Percentiles rank a stretch among this genome's conserved stretches.
These are phyloP conservation scores for Aspergillus taichungensis DNA, from an alignment of 495 filamentous ascomycete genomes.

Conservation along the genomic window DNA sequence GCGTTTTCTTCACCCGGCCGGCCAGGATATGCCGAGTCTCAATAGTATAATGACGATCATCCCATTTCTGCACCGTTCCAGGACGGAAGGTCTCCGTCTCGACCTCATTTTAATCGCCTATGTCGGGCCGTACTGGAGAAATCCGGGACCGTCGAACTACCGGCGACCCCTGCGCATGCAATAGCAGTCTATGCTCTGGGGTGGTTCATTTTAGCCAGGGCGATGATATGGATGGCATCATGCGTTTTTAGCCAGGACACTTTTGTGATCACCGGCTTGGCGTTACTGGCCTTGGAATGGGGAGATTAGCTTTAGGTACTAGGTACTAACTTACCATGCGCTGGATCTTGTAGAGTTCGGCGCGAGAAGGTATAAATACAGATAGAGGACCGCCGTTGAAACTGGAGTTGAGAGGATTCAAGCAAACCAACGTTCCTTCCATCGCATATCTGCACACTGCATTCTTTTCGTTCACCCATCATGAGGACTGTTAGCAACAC, in stretches of 20 bases:
- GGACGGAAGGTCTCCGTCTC: slow-evolving; percentile 7
- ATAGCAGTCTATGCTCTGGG: too few relatives aligned
- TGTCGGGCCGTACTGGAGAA: neutral
- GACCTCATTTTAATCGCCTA: neutral
- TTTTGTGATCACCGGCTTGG: neutral
- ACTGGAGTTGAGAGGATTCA: neutral
- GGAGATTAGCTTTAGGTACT: too few relatives aligned
- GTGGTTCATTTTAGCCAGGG: too few relatives aligned
- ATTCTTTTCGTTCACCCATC: neutral
- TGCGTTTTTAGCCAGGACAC: too few relatives aligned
- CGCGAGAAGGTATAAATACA: too few relatives aligned
- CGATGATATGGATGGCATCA: too few relatives aligned
- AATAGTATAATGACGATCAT: slow-evolving; percentile 7
- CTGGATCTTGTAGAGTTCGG: too few relatives aligned
- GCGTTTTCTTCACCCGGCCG: too few relatives aligned
- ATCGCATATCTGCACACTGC: neutral
- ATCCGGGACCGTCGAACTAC: neutral
- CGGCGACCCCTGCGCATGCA: too few relatives aligned
- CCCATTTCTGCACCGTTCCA: slow-evolving; percentile 6
- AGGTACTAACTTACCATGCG: too few relatives aligned
- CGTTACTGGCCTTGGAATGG: neutral
- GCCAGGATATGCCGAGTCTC: too few relatives aligned
- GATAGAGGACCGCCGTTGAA: too few relatives aligned
- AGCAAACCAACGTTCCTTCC: neutral
- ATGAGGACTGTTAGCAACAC: slow-evolving; percentile 10